phyloP scores from a whole-genome alignment of 257 asterid genomes.

The Solanum medicagineum region DNA sequence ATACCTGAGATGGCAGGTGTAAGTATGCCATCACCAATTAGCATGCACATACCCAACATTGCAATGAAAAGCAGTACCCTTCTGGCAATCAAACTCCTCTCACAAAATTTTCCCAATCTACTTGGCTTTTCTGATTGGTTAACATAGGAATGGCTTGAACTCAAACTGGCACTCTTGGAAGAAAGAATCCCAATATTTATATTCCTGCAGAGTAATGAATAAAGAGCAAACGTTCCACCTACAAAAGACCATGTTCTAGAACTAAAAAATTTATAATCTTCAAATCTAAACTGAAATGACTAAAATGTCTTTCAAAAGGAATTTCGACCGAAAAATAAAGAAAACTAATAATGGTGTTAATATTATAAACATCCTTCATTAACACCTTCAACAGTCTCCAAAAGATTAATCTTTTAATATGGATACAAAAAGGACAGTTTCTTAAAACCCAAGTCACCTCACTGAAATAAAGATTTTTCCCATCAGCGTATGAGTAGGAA shows the following conservation, averaged over 20 bases:
- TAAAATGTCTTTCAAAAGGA: neutral
- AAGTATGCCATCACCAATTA: conserved; percentile 63
- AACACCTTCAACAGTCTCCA: neutral
- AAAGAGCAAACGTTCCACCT: conserved; percentile 62
- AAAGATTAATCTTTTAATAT: neutral
- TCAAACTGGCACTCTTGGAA: conserved; percentile 5
- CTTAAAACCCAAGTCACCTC: neutral
- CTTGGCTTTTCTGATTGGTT: conserved; percentile 7
- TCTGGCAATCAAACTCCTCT: conserved; percentile 28
- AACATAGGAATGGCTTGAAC: neutral
- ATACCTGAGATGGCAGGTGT: conserved; percentile 69
- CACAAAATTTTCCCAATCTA: conserved; percentile 26
- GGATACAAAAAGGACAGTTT: neutral
- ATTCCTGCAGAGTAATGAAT: conserved; percentile 51
- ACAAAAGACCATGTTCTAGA: neutral
- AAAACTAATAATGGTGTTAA: neutral
- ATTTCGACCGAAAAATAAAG: neutral
- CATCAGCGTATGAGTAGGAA: too few species aligned
- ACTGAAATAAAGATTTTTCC: too few species aligned
- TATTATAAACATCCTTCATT: neutral
- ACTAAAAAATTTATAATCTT: neutral
- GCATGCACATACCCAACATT: conserved; percentile 56
- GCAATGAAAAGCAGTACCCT: conserved; percentile 32
- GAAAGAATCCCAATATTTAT: conserved; percentile 27
- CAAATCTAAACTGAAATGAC: neutral